phyloP scores from a whole-genome alignment of 2,329 filamentous ascomycete species.

The Fusarium pseudocircinatum region DNA sequence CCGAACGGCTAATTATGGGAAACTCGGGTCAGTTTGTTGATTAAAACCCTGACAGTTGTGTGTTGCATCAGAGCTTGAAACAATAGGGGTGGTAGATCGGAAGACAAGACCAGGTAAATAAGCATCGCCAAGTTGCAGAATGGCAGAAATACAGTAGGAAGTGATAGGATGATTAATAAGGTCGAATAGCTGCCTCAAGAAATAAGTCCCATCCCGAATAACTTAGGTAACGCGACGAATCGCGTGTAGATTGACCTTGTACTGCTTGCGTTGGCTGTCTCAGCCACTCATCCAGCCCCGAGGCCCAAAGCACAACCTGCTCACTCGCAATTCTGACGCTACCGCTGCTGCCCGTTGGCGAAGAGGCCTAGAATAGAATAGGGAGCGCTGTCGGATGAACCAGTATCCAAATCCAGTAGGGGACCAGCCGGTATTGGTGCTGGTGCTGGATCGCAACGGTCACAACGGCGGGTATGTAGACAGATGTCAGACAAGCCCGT shows the following conservation, averaged over 20 bases:
- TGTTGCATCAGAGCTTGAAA: conserved; percentile 10
- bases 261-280: conserved; percentile 19
- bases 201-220: conserved; percentile 38
- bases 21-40: conserved; percentile 3
- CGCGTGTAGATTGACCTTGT: conserved; percentile 24
- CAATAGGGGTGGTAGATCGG: conserved; percentile 17
- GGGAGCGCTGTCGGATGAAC: not conserved
- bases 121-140: conserved; percentile 4
- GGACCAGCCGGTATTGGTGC: not conserved
- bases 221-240: conserved; percentile 16
- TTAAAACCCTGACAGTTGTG: not conserved
- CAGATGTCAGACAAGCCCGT: conserved; percentile 23
- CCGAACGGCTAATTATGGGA: not conserved
- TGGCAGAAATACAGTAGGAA: not conserved
- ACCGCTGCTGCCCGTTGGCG: not conserved
- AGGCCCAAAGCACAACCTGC: conserved; percentile 3
- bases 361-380: not conserved
- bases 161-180: not conserved
- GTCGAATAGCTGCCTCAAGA: conserved; percentile 14
- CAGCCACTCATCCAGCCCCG: conserved; percentile 18
- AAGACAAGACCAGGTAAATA: conserved; percentile 2
- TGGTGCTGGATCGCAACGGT: not conserved
- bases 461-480: not conserved
- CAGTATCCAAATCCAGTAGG: not conserved
- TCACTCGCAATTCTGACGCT: conserved; percentile 3